Base-by-base conservation (phyloP, 345 rosid genomes). In the Syzygium aqueum region DNA sequence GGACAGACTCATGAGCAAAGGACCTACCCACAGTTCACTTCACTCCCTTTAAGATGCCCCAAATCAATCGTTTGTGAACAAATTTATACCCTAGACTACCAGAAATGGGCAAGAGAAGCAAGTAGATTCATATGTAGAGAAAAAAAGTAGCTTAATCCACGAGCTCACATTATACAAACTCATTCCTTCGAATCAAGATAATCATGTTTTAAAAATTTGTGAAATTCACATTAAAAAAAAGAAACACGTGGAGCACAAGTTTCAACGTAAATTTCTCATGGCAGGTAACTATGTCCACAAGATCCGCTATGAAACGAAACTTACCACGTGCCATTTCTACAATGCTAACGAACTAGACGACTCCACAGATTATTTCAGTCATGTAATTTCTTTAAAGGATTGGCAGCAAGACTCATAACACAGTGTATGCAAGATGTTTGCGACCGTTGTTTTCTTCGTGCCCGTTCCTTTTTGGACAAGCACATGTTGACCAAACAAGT, bases 231-330 rank as follows among this genome's bases (percentile, higher is more conserved):
- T 54, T 8, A 54, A 54, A 54, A 21, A 22, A 54, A 1, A 25
- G 10, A 25, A 56, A 0, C 10, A 57, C 0, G 63, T 2, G 11
- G 15, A 61, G 33, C 0, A 13, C 19, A 5, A 61, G 73, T 63
- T 14, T 63, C 25, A 63, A 28, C 28, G 73, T 63, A 13, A 6
- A 63, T n/a, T 61, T 61, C 4, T n/a, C 67, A 61, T 61, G n/a
- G 67, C 67, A n/a, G 3, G 37, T 33, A 33, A 33, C 37, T 33
- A 63, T 63, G 14, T 28, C 9, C 73, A n/a, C 1, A 37, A 7
- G 9, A n/a, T 63, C 73, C 37, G n/a, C 28, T 14, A 14, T 0
- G 0, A 19, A 61, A 3, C 2, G 0, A 28, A 63, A 14, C 0
- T 63, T 63, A 63, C 37, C n/a, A 28, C 7, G 13, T 37, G 77